A percentile compares a stretch with the other conserved stretches of the same genome.
phyloP scores from a whole-genome alignment of 306 rosid genomes.

The Potentilla sterilis region DNA sequence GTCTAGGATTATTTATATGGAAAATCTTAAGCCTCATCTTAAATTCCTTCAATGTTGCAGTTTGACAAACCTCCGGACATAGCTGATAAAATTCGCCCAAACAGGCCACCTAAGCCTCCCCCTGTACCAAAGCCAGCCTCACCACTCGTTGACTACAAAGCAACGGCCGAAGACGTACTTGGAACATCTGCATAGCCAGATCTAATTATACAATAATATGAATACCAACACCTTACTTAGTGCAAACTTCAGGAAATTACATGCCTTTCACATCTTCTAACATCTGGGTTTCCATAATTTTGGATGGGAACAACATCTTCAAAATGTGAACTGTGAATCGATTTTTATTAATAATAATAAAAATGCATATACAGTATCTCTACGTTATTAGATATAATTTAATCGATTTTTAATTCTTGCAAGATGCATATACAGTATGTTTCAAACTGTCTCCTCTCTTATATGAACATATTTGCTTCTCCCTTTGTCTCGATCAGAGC shows the following conservation, averaged over 20 bases:
- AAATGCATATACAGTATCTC: not conserved
- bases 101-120: conserved; percentile 56
- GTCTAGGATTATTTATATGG: not conserved
- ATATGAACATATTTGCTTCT: not conserved
- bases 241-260: no score
- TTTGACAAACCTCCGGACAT: conserved; percentile 43
- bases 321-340: not conserved
- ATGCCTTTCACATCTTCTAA: not conserved
- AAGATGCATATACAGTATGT: not conserved
- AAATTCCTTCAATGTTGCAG: conserved; percentile 43
- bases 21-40: not conserved
- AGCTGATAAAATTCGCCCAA: conserved; percentile 67
- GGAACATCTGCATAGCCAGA: conserved; percentile 54
- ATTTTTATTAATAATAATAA: not conserved
- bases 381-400: not conserved
- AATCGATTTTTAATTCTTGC: not conserved
- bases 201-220: conserved; percentile 15
- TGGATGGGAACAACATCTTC: conserved; percentile 1
- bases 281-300: conserved; percentile 20
- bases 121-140: conserved; percentile 46
- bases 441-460: not conserved
- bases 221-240: conserved; percentile 21
- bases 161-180: conserved; percentile 39
- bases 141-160: conserved; percentile 28
- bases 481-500: not conserved